These are phyloP conservation scores for Purpureocillium takamizusanense DNA, from an alignment of 2,329 filamentous ascomycete species.

Conservation along the genomic window DNA sequence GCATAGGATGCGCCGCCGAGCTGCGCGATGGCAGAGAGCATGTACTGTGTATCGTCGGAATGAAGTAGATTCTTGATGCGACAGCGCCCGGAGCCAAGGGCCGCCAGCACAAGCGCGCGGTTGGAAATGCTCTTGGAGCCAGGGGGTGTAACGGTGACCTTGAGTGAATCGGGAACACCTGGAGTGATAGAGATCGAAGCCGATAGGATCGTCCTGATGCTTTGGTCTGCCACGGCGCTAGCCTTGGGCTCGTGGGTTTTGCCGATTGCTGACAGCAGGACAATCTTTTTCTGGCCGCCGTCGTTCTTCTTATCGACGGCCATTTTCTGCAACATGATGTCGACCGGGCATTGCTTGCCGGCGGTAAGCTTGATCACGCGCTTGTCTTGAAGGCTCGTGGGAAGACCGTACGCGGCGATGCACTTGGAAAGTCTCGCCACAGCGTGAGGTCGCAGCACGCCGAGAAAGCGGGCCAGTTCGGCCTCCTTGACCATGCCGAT, in stretches of 20 bases:
- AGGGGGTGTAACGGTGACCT: constrained; percentile 74
- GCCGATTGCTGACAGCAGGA: constrained; percentile 83
- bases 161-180: constrained; percentile 55
- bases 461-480: constrained; percentile 82
- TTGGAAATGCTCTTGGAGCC: constrained; percentile 98
- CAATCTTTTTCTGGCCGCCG: constrained; percentile 89
- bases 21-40: constrained; percentile 83
- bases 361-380: constrained; percentile 74
- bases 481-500: constrained; percentile 99
- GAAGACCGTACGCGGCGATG: constrained; percentile 86
- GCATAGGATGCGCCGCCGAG: constrained; percentile 81
- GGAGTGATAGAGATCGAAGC: constrained; percentile 67
- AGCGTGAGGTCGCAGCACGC: constrained; percentile 74
- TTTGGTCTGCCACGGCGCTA: constrained; percentile 76
- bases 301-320: constrained; percentile 98
- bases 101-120: constrained; percentile 85
- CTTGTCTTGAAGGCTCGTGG: constrained; percentile 77
- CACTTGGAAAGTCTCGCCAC: constrained; percentile 88
- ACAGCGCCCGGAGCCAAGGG: constrained; percentile 77
- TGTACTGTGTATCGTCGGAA: constrained; percentile 94
- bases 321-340: constrained; percentile 85
- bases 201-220: constrained; percentile 76
- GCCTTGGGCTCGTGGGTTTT: constrained; percentile 80
- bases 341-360: constrained; percentile 79
- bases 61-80: constrained; percentile 87